Evolutionary conservation across 2,329 filamentous ascomycete genomes (phyloP).

Genomic region (Penicillium glabrum): DNA sequence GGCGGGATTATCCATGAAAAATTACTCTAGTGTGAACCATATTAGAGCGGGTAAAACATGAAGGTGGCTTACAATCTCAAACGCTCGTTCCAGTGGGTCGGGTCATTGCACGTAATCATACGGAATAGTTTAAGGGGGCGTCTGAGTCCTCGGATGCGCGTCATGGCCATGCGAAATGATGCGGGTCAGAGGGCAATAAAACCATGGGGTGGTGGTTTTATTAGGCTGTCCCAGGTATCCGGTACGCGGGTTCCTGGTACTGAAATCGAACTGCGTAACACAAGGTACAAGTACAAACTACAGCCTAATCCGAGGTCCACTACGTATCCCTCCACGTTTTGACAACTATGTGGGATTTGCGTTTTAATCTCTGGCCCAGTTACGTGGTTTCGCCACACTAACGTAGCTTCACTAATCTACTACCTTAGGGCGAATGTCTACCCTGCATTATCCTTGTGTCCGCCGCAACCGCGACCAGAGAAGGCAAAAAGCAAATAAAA

Average conservation of each 20-base stretch:
- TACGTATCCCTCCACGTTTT: neutral
- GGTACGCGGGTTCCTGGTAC: constrained; percentile 14
- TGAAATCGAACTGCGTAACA: neutral
- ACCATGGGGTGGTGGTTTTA: neutral
- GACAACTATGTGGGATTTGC: neutral
- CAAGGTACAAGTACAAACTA: neutral
- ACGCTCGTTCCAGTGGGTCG: constrained; percentile 11
- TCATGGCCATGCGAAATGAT: constrained; percentile 14
- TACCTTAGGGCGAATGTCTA: neutral
- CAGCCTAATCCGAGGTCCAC: neutral
- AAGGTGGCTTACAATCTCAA: constrained; percentile 19
- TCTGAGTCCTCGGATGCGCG: constrained; percentile 17
- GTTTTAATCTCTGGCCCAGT: constrained; percentile 1
- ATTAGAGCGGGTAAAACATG: neutral
- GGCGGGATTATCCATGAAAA: neutral
- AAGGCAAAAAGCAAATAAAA: neutral
- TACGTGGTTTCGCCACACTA: neutral
- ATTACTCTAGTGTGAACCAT: neutral
- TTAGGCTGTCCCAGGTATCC: constrained; percentile 14
- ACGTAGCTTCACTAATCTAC: too few species aligned
- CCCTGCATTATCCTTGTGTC: constrained; percentile 19
- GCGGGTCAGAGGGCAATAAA: constrained; percentile 6
- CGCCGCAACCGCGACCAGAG: constrained; percentile 19
- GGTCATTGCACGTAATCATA: constrained; percentile 5
- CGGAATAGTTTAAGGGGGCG: neutral